Percentiles rank a stretch among this genome's conserved stretches.
phyloP scores from a whole-genome alignment of 768 basidiomycete genomes.

The Psilocybe cubensis region DNA sequence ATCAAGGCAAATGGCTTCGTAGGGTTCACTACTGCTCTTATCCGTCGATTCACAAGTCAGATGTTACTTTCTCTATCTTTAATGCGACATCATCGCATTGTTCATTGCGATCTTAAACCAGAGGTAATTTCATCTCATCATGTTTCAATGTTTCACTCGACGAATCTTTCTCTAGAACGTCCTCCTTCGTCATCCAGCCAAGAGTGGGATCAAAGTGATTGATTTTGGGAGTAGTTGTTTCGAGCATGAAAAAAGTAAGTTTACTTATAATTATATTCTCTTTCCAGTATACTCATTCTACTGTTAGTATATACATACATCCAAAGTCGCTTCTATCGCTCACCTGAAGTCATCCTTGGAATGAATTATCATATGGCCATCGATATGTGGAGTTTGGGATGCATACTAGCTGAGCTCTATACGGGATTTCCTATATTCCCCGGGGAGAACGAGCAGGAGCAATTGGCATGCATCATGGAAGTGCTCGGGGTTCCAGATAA shows the following conservation, averaged over 20 bases:
- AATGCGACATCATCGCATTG: slow-evolving; percentile 96
- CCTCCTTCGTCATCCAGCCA: slow-evolving; percentile 89
- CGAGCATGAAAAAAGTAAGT: slow-evolving; percentile 95
- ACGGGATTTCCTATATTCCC: slow-evolving; percentile 99
- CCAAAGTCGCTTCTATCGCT: slow-evolving; percentile 99
- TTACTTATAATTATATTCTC: background rate
- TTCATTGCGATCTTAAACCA: slow-evolving; percentile 98
- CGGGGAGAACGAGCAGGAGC: slow-evolving; percentile 98
- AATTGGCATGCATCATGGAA: slow-evolving; percentile 99
- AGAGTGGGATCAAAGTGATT: slow-evolving; percentile 97
- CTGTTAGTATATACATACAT: slow-evolving; percentile 97
- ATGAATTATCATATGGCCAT: slow-evolving; percentile 99
- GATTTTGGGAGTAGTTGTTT: slow-evolving; percentile 99
- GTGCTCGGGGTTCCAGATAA: slow-evolving; percentile 95
- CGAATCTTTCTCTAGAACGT: slow-evolving; percentile 69
- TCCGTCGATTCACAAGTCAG: slow-evolving; percentile 95
- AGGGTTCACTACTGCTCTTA: slow-evolving; percentile 95
- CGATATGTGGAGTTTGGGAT: slow-evolving; percentile 99
- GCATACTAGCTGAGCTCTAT: slow-evolving; percentile 95
- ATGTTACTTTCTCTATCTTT: slow-evolving; percentile 91
- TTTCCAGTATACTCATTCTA: slow-evolving; percentile 7
- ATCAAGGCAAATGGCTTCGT: slow-evolving; percentile 99
- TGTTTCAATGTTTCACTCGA: background rate
- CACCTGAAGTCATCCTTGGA: slow-evolving; percentile 97
- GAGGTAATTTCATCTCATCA: slow-evolving; percentile 60